Base-by-base conservation (phyloP, 129 eudicot species). In the Calendula officinalis region DNA sequence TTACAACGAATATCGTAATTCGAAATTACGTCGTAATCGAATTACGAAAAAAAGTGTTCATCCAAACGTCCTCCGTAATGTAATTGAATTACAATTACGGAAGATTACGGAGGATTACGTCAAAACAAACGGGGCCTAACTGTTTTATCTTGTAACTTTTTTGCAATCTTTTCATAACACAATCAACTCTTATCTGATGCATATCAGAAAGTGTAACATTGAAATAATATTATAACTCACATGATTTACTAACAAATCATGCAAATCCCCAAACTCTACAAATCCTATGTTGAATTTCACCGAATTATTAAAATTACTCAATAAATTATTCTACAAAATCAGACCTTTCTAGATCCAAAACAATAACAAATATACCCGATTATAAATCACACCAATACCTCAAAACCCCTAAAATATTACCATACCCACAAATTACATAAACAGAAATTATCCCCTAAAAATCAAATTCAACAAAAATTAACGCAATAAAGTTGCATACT, bases 121-220 rank as follows among this genome's bases (percentile, higher is more conserved):
- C n/a, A n/a, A n/a, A n/a, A n/a, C n/a, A n/a, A n/a, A n/a, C n/a
- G n/a, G n/a, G n/a, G n/a, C n/a, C 97, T 83, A 37, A 86, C 86
- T 7, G 95, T 89, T 71, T 89, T 89, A 68, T 89, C 90, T 68
- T 81, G 67, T 64, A 89, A 68, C 61, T 80, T 78, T 83, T 78
- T 82, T 13, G 97, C 95, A 76, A 89, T 86, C 79, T 86, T 86
- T 12, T 91, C 97, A 74, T 89, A 89, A 16, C 90, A 82, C 66
- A 81, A 69, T 54, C 83, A 62, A 72, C 22, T 62, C 27, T 78
- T 54, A 48, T 85, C 90, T 36, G 97, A 73, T 10, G 97, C 81
- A 83, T 80, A 83, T 77, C 97, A 86, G 86, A 70, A 49, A 36
- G 76, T 54, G 60, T 35, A 11, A 43, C 46, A 71, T 14, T n/a